Evolutionary conservation across 2,329 filamentous ascomycete species (phyloP).

Genomic region (Colletotrichum melonis): DNA sequence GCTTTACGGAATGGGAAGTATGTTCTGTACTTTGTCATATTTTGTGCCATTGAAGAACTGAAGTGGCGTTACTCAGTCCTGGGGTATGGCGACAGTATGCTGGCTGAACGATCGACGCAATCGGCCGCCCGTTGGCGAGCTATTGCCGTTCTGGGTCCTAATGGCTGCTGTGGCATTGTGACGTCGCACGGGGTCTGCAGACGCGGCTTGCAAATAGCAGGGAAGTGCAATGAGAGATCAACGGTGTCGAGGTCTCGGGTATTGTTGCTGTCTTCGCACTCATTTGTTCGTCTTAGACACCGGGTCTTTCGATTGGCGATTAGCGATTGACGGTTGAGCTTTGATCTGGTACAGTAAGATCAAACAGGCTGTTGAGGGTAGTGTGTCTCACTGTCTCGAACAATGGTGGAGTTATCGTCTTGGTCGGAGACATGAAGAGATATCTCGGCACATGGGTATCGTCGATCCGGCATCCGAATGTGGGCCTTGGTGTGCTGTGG

Average conservation of each 20-base stretch:
- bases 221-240: neutral
- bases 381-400: neutral
- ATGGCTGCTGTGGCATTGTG: conserved; percentile 10
- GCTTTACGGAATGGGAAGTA: neutral
- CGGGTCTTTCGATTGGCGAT: neutral
- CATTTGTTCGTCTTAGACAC: neutral
- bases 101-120: conserved; percentile 33
- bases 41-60: neutral
- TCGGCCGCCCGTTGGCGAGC: conserved; percentile 31
- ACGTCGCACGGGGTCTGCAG: conserved; percentile 23
- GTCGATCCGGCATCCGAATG: neutral
- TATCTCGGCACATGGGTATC: neutral
- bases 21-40: neutral
- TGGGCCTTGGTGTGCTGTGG: neutral
- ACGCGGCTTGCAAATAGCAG: neutral
- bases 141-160: conserved; percentile 21
- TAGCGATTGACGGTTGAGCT: neutral
- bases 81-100: conserved; percentile 21
- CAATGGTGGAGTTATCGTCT: neutral
- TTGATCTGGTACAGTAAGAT: neutral
- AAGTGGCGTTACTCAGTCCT: neutral
- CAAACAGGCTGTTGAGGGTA: neutral
- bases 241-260: neutral
- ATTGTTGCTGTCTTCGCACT: neutral
- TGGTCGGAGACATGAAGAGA: neutral